Evolutionary conservation across 2,329 filamentous ascomycete species (phyloP), one percentile per base, ranked within the genome.

Genomic region (Beauveria caledonica): DNA sequence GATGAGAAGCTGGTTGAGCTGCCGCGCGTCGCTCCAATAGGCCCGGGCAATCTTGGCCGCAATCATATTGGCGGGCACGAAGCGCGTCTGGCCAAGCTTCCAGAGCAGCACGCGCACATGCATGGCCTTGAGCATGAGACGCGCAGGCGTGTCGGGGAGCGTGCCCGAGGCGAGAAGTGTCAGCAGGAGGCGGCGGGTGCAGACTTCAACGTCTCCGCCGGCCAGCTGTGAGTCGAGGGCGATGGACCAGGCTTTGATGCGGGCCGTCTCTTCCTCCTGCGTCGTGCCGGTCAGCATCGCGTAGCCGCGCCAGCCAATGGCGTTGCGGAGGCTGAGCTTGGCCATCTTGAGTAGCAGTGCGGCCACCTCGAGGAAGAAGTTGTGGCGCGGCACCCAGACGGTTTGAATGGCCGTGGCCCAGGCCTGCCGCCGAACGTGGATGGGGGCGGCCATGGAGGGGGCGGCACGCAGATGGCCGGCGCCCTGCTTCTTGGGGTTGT

Each of bases 381-480:
- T 90, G 72, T 96, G 90, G 21, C 87, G 85, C 11, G 93, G 93
- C 15, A 97, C 89, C 84, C 92, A 95, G 25, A 96, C 90, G 4
- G 89, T 93, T 74, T 96, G 92, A 62, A 96, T 87, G 8, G 92
- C 90, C 3, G 92, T 97, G 61, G 95, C 85, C 92, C 93, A 97
- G 36, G 92, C 92, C 71, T 92, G 89, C 62, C 88, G 86, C 55
- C 92, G 87, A 50, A 96, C 88, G 66, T 94, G 85, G 60, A 95
- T 91, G 0, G 92, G 88, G 0, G 91, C 92, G 3, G 89, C 86
- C 61, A 91, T 78, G 2, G 89, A 91, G 2, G 89, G 88, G 6
- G 85, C 86, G 19, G 81, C 77, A 64, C 76, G 71, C 6, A 80
- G 71, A 1, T 75, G 72, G 17, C 72, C 62, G 60, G 73, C 73